Conservation (phyloP, 371 early-diverging fungal species). For the Basidiobolus meristosporus region DNA sequence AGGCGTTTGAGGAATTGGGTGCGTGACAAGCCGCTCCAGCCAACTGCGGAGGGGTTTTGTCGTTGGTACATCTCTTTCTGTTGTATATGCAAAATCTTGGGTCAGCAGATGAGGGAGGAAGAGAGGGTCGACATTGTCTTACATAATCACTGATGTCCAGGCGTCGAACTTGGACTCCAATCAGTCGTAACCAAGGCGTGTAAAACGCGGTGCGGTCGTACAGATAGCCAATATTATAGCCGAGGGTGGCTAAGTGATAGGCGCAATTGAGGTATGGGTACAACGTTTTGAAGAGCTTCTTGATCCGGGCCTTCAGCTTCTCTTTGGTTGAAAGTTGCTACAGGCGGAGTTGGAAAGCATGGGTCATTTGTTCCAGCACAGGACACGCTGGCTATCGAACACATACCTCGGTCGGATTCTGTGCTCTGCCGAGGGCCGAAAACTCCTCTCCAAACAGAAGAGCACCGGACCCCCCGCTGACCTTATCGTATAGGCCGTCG, state of each 20-base stretch:
- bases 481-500: constrained; percentile 46
- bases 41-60: too few species aligned
- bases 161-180: constrained; percentile 54
- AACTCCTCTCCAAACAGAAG: constrained; percentile 31
- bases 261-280: constrained; percentile 49
- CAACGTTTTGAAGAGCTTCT: constrained; percentile 26
- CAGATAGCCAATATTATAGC: constrained; percentile 59
- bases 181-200: constrained; percentile 58
- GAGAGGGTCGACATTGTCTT: constrained; percentile 17
- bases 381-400: too few species aligned
- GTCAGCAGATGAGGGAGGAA: too few species aligned
- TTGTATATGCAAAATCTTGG: too few species aligned
- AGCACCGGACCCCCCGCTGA: constrained; percentile 42
- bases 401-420: background rate
- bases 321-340: too few species aligned
- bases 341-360: too few species aligned
- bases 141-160: constrained; percentile 68
- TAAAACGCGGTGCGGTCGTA: constrained; percentile 60
- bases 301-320: too few species aligned
- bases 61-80: too few species aligned
- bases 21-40: too few species aligned
- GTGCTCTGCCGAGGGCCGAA: too few species aligned
- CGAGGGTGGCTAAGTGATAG: constrained; percentile 35
- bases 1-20: background rate
- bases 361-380: too few species aligned